Evolutionary conservation across 768 basidiomycete genomes (phyloP), one percentile per base, ranked within the genome.

Genomic region (Gloeopeniophorella convolvens): DNA sequence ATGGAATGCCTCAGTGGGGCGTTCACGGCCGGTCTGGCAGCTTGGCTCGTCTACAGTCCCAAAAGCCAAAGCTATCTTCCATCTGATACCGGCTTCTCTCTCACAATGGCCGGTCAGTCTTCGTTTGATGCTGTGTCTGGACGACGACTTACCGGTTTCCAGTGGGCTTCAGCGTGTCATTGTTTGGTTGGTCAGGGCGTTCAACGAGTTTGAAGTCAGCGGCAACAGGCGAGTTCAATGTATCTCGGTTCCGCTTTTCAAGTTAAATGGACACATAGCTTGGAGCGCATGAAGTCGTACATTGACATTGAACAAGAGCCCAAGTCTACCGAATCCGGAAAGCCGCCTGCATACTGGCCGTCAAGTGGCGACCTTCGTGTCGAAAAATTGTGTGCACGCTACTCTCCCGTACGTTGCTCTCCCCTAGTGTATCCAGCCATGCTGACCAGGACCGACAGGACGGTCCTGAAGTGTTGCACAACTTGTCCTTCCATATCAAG

Each of bases 291-390:
- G 37, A 66, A 74, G 37, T 74, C 73, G 36, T 81, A 79, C 57
- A 60, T 80, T 27, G 61, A 67, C 13, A 77, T 79, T 42, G 77
- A 78, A 43, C 75, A 77, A 48, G 80, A 82, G 59, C 71, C 74
- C 0, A 64, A 67, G 45, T 53, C 70, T 0, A 66, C 67, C 0
- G 51, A 63, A n/a, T 53, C 63, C 4, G 72, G 72, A 3, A 60
- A 70, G 13, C 80, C 80, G 6, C 78, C 80, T 4, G 79, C 80
- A 0, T 74, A 78, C 47, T 82, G 80, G 80, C 80, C 80, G 7
- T 68, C 79, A 0, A 75, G 73, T 24, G 80, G 80, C 4, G 63
- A 69, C 12, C 64, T 81, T 16, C 55, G 63, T 1, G 72, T 78
- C 2, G 72, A 80, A 48, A 71, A 74, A 28, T 62, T 81, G 4